A percentile compares a stretch with the other conserved stretches of the same genome.
These are phyloP conservation scores for Wallacemonas collosoma DNA, from an alignment of 208 protist species.

Conservation along the genomic window DNA sequence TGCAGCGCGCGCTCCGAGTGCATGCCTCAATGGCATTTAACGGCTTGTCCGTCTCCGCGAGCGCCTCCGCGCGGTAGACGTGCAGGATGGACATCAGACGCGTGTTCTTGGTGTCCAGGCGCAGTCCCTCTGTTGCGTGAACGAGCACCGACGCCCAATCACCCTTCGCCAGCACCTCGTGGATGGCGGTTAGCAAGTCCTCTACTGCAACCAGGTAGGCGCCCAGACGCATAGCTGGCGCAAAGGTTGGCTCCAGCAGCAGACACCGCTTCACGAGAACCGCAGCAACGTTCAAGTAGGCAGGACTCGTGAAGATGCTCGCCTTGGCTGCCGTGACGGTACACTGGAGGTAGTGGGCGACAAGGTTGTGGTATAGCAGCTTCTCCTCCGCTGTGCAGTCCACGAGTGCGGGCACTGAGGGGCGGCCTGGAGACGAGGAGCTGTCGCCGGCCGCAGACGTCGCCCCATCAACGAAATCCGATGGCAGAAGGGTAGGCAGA, in stretches of 20 bases:
- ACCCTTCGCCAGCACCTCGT: constrained; percentile 25
- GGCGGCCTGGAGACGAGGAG: not conserved
- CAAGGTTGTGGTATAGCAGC: constrained; percentile 42
- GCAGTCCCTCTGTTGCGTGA: constrained; percentile 46
- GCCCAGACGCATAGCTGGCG: constrained; percentile 61
- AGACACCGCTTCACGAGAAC: constrained; percentile 69
- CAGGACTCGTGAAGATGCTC: constrained; percentile 70
- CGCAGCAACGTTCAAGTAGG: constrained; percentile 77
- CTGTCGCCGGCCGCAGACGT: not conserved
- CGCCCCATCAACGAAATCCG: not conserved
- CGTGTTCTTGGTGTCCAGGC: constrained; percentile 49
- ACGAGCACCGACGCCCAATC: constrained; percentile 37
- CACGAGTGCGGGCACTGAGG: not conserved
- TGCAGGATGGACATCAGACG: constrained; percentile 47
- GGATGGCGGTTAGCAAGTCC: constrained; percentile 41
- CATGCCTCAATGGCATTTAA: constrained; percentile 66
- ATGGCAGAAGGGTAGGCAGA: constrained; percentile 52
- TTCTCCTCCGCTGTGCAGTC: constrained; percentile 37
- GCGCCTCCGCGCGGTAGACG: constrained; percentile 50
- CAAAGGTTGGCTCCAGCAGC: constrained; percentile 45
- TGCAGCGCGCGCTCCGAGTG: constrained; percentile 41
- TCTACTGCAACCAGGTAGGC: constrained; percentile 71
- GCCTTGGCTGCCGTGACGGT: constrained; percentile 73
- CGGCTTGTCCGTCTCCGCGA: constrained; percentile 34
- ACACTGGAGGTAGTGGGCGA: constrained; percentile 68